Evolutionary conservation across 495 filamentous ascomycete species (phyloP).

Genomic region (Staphylotrichum tortipilum): DNA sequence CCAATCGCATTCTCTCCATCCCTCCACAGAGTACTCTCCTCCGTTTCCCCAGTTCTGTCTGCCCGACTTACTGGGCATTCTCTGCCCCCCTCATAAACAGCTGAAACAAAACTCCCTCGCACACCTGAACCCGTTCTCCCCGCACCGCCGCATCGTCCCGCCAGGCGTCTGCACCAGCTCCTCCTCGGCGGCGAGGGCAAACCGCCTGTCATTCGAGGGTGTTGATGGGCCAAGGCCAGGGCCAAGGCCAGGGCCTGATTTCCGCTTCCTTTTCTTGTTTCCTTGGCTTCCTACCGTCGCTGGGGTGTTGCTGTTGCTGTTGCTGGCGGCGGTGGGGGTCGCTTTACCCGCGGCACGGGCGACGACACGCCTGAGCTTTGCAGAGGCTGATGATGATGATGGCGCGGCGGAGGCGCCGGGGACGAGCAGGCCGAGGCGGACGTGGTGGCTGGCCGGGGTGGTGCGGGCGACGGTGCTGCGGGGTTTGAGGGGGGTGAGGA

Average conservation of each 20-base stretch:
- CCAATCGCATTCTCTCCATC: no score
- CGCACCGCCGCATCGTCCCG: conserved; percentile 36
- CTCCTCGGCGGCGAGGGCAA: background rate
- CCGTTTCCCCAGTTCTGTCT: no score
- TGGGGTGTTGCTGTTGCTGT: no score
- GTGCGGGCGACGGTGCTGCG: background rate
- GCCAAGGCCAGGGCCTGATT: no score
- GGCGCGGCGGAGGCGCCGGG: background rate
- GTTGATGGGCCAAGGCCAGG: no score
- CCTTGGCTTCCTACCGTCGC: no score
- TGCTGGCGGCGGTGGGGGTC: no score
- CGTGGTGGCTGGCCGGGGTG: conserved; percentile 2
- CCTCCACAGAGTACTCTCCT: no score
- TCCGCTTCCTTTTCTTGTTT: no score
- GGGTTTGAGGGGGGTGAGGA: conserved; percentile 15
- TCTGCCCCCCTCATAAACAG: conserved; percentile 24
- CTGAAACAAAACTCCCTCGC: conserved; percentile 42
- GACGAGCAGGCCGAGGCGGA: background rate
- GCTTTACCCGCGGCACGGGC: no score
- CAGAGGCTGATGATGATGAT: background rate
- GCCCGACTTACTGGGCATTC: no score
- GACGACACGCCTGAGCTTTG: background rate
- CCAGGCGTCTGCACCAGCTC: conserved; percentile 32
- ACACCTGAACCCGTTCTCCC: conserved; percentile 39
- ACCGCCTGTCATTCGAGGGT: no score